Conservation (phyloP, 208 protist genomes). For the Leishmania lainsoni region DNA sequence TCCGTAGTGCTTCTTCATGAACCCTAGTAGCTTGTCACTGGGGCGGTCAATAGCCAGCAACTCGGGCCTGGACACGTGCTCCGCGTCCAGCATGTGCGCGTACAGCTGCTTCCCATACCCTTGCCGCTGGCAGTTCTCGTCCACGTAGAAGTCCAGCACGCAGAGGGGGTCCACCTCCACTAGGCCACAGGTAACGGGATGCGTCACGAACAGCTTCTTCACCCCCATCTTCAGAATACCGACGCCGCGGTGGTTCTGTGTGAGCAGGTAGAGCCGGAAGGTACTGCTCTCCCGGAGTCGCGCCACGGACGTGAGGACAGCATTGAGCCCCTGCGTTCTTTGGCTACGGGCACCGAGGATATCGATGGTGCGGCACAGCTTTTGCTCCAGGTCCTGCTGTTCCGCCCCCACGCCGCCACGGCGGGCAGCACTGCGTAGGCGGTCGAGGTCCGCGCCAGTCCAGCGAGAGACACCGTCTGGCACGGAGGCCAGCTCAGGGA, state of each 20-base stretch:
- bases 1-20: conserved; percentile 88
- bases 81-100: conserved; percentile 58
- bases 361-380: conserved; percentile 78
- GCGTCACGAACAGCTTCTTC: conserved; percentile 90
- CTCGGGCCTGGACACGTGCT: conserved; percentile 35
- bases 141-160: conserved; percentile 95
- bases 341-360: conserved; percentile 68
- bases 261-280: conserved; percentile 72
- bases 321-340: conserved; percentile 56
- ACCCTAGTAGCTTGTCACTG: conserved; percentile 88
- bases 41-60: conserved; percentile 92
- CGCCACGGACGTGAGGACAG: conserved; percentile 64
- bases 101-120: conserved; percentile 88
- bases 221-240: conserved; percentile 91
- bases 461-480: conserved; percentile 64
- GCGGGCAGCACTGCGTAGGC: conserved; percentile 23
- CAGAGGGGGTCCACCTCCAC: conserved; percentile 93
- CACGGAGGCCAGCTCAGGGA: conserved; percentile 37
- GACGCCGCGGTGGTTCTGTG: conserved; percentile 49
- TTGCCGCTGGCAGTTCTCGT: conserved; percentile 78
- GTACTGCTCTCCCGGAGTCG: conserved; percentile 58
- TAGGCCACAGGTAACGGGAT: conserved; percentile 40
- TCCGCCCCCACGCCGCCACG: conserved; percentile 14
- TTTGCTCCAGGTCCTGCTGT: conserved; percentile 26
- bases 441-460: conserved; percentile 49